Base-by-base conservation (phyloP, 2,329 filamentous ascomycete genomes). In the Zasmidium cellare region DNA sequence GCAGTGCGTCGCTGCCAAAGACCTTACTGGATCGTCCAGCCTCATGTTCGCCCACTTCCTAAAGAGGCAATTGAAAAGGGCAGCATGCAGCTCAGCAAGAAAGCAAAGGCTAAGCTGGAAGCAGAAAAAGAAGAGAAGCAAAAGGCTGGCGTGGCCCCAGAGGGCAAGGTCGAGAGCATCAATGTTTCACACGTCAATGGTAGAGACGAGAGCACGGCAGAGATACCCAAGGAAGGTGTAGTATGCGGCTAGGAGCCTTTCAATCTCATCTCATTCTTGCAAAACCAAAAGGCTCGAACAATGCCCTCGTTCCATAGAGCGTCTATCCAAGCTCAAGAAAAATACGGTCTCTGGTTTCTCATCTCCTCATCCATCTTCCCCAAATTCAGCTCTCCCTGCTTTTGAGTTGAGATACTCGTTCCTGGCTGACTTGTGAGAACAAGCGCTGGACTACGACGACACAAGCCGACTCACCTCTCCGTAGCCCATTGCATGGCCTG, bases 11-110 rank as follows among this genome's bases (percentile, higher is more conserved):
- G 84, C 59, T 96, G 91, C 70, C 88, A 87, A 72, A 79, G 91
- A 63, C 92, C 92, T 1, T 97, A 87, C 84, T 97, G 91, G 91
- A 82, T 96, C 3, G 91, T 87, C 53, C 92, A 97, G 77, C 88
- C 93, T 3, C 90, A 96, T 68, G 84, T 97, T 6, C 80, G 92
- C 56, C 92, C 92, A 44, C 73, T 97, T 68, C 94, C 94, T 0
- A 89, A 89, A 65, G 93, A 97, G 77, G 94, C 94, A 46, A 55
- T 72, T 41, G 68, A 68, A 58, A 72, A 75, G 57, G 71, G 73
- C 23, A 70, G 65, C 45, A 50, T 72, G 46, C 67, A 69, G 54
- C 46, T 72, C 22, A 71, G 68, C 47, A 72, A 72, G 58, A 72
- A 70, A 57, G 66, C 71, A 53, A 61, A 63, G 44, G 65, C 62